Conservation (phyloP, 1,284 basidiomycete species). For the Marasmius sp. region DNA sequence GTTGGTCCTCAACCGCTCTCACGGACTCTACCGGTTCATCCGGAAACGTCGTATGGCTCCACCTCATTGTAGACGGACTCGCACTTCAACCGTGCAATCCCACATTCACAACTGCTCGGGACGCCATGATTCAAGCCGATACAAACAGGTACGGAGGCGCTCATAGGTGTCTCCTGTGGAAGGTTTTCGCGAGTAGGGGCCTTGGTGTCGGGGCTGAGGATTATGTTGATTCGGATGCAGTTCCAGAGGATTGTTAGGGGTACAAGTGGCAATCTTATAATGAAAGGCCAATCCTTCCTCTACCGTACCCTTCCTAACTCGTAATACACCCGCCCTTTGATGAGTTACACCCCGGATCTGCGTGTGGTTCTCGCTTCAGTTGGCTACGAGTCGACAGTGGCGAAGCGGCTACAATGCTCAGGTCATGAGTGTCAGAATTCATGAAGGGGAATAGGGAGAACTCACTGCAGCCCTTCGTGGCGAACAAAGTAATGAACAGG, state of each 20-base stretch:
- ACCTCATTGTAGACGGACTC: conserved; percentile 30
- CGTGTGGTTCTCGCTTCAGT: too few species aligned
- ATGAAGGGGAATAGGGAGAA: too few species aligned
- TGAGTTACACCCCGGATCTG: too few species aligned
- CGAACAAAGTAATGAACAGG: too few species aligned
- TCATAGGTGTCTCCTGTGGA: conserved; percentile 33
- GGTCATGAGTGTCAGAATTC: too few species aligned
- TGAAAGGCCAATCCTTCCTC: too few species aligned
- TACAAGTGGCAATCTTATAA: too few species aligned
- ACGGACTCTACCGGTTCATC: conserved; percentile 26
- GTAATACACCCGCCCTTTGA: too few species aligned
- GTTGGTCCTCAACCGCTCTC: conserved; percentile 24
- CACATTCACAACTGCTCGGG: conserved; percentile 24
- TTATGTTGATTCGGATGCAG: background rate
- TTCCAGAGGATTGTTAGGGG: conserved; percentile 11
- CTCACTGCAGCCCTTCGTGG: too few species aligned
- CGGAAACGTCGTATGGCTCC: conserved; percentile 35
- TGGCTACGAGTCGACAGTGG: too few species aligned
- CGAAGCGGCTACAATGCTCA: too few species aligned
- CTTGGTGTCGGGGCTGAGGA: conserved; percentile 30
- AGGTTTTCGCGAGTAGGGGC: conserved; percentile 35
- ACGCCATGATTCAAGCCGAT: conserved; percentile 35
- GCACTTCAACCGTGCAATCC: conserved; percentile 33
- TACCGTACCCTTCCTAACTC: too few species aligned
- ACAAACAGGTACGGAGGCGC: conserved; percentile 33